Evolutionary conservation across 192 early-diverging fungal species (phyloP), one percentile per base, ranked within the genome.

Genomic region (Umbelopsis sp.): DNA sequence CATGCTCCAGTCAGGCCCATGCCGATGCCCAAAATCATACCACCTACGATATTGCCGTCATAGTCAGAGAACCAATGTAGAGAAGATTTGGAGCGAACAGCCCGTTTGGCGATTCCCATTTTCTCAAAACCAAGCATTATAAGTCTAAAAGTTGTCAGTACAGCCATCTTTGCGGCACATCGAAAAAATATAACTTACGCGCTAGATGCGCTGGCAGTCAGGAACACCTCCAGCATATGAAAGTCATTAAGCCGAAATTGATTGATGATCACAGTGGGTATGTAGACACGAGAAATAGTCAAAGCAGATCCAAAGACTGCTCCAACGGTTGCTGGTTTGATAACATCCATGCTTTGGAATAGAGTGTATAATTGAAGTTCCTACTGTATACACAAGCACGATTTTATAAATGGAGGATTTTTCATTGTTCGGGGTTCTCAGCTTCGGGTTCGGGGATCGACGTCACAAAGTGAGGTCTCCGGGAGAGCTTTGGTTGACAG

Each of bases 201-300:
- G 6, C 51, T 52, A 52, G 4, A 52, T 23, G 51, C 51, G 25
- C 51, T 52, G 4, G 51, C 51, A 8, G 51, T 52, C 51, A 52
- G 20, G 51, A 52, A 52, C 51, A 52, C 51, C 51, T 52, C 51
- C 2, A 52, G 21, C 51, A 52, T 52, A 52, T 52, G 51, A 23
- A 52, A 52, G 21, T 52, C 51, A 52, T 13, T 22, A 22, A 52
- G 51, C 21, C 51, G 21, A 2, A 52, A 13, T 25, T 52, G 51
- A 9, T 52, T 52, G 13, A 52, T 52, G 51, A 52, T 52, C 10
- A 52, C 51, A 21, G 51, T 52, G 2, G 51, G 51, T 52, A 52
- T 25, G 51, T 52, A 52, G 51, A 52, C 51, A 13, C 51, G 51
- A 4, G 51, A 52, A 21, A 52, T 4, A 52, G 51, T 52, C 51